A percentile compares a stretch with the other conserved stretches of the same genome.
Evolutionary conservation across 2,329 filamentous ascomycete species (phyloP).

Genomic region (Aquanectria penicillioides): DNA sequence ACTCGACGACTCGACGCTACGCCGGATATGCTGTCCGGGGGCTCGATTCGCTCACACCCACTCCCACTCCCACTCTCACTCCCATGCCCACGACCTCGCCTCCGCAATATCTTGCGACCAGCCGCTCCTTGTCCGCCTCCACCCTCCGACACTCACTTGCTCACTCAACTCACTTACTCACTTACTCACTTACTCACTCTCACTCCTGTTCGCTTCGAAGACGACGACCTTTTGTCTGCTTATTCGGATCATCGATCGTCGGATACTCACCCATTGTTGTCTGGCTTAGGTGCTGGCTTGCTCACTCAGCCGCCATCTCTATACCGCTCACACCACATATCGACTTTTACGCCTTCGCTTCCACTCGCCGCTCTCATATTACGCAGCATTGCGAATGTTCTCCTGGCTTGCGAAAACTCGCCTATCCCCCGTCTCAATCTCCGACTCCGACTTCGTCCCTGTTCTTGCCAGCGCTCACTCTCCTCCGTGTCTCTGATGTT

Average conservation of each 20-base stretch:
- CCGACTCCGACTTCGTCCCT: background rate
- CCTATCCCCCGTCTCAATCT: slow-evolving; percentile 1
- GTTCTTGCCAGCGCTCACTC: background rate
- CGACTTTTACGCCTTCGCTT: background rate
- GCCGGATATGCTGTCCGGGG: slow-evolving; percentile 32
- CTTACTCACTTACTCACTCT: slow-evolving; percentile 3
- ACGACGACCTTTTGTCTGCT: background rate
- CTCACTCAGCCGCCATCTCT: background rate
- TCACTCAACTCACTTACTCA: slow-evolving; percentile 20
- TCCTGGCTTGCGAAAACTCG: background rate
- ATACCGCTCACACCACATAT: background rate
- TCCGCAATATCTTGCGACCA: slow-evolving; percentile 45
- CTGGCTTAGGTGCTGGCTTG: background rate
- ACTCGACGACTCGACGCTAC: slow-evolving; percentile 34
- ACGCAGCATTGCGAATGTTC: slow-evolving; percentile 5
- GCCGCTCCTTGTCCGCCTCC: slow-evolving; percentile 39
- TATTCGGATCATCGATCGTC: background rate
- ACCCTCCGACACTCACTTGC: slow-evolving; percentile 30
- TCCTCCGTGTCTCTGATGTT: slow-evolving; percentile 15
- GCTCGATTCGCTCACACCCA: slow-evolving; percentile 38
- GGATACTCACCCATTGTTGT: background rate
- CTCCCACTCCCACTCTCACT: slow-evolving; percentile 16
- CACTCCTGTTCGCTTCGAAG: slow-evolving; percentile 21
- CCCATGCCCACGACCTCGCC: slow-evolving; percentile 33
- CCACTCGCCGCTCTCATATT: background rate